Conservation (phyloP, 2,329 filamentous ascomycete genomes). For the Elsinoe perseae region DNA sequence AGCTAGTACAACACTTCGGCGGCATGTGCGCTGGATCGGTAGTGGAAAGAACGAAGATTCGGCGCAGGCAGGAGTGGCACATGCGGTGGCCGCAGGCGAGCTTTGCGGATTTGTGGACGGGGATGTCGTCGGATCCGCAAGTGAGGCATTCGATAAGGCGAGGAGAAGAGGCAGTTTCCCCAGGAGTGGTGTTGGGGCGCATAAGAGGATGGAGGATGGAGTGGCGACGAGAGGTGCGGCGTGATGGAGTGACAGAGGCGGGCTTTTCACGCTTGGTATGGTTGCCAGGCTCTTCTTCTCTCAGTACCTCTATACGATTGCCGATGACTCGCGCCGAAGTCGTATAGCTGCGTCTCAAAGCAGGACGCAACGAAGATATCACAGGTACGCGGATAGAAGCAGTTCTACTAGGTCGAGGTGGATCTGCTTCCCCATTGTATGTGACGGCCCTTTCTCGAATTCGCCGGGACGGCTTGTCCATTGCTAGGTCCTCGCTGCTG, state of each 20-base stretch:
- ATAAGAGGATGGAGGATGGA: slow-evolving; percentile 22
- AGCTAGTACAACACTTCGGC: slow-evolving; percentile 67
- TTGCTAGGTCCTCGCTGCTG: neutral
- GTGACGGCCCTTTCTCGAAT: neutral
- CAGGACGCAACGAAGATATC: neutral
- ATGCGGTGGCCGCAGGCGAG: slow-evolving; percentile 73
- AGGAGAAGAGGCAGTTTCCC: slow-evolving; percentile 12
- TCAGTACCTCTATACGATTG: neutral
- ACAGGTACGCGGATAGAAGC: neutral
- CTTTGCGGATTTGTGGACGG: slow-evolving; percentile 56
- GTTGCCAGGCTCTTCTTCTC: neutral
- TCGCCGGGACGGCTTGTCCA: neutral
- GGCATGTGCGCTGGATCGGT: slow-evolving; percentile 76
- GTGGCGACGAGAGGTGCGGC: slow-evolving; percentile 11
- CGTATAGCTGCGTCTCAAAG: slow-evolving; percentile 10
- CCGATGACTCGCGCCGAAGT: slow-evolving; percentile 4
- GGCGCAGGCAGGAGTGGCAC: slow-evolving; percentile 69
- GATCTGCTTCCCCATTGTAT: neutral
- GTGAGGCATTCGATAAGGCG: slow-evolving; percentile 56
- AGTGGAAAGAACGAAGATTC: slow-evolving; percentile 66
- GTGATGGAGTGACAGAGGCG: neutral
- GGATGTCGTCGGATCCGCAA: slow-evolving; percentile 61
- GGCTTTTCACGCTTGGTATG: neutral
- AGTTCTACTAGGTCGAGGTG: neutral
- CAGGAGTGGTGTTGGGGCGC: slow-evolving; percentile 19